Evolutionary conservation across 73 alveolate species (phyloP), one percentile per base, ranked within the genome.

Genomic region (Paramecium sonneborni): DNA sequence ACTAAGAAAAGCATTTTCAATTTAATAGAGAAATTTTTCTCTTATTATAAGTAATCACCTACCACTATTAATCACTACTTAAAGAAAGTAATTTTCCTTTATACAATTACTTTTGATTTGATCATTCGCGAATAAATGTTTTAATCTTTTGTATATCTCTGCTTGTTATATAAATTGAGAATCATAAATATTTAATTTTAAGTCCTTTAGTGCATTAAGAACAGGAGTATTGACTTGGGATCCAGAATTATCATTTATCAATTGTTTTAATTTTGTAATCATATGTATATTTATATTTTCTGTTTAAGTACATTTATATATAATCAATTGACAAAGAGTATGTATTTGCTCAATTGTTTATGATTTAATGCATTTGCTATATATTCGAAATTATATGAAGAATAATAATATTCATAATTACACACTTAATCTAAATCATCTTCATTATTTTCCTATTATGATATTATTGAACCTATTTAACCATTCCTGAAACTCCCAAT

Each of bases 121-220:
- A 30, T 79, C 44, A 43, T 26, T 30, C 6, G 72, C 74, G 41
- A 79, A 79, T 20, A 79, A 79, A 5, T 23, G 69, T 26, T 44
- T 79, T 79, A 79, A 79, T 46, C 90, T 79, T 12, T 46, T 23
- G 55, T 76, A 41, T 24, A 79, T 79, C 41, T 79, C 44, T 79
- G 24, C 32, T 79, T 79, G 44, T 44, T 32, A 72, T 5, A 62
- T 38, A 37, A 35, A 72, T 11, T 30, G 20, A 37, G 86, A 32
- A 20, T 72, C 86, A 35, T 72, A 32, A 34, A 15, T 21, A 38
- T 35, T 35, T 35, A 72, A 18, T 15, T 18, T 30, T 38, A 72
- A 37, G n/a, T 72, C 86, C 18, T 18, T 30, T 72, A 72, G 57
- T 8, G 86, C 86, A 34, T 14, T 15, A 14, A 62, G 18, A 62